A percentile compares a stretch with the other conserved stretches of the same genome.
These are phyloP conservation scores for Ustilago loliicola DNA, from an alignment of 1,284 basidiomycete species.

Conservation along the genomic window DNA sequence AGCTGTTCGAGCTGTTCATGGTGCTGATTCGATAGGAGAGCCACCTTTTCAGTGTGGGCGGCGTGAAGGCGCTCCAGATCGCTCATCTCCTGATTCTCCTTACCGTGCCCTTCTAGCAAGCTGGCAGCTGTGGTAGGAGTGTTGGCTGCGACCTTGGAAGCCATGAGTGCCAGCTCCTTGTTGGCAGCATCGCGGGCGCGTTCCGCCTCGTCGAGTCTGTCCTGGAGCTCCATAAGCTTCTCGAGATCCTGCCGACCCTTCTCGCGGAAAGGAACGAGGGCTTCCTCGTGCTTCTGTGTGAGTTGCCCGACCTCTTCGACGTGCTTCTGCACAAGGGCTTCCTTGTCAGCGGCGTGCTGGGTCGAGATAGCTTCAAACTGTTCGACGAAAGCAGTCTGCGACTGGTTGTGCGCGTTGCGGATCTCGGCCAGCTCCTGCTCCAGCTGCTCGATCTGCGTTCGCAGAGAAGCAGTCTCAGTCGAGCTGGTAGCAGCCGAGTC, in stretches of 20 bases:
- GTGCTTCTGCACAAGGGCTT: conserved; percentile 45
- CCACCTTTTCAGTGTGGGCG: conserved; percentile 53
- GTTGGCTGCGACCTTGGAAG: conserved; percentile 37
- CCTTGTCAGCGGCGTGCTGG: conserved; percentile 40
- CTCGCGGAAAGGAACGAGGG: conserved; percentile 34
- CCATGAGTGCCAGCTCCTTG: conserved; percentile 29
- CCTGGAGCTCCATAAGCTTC: conserved; percentile 54
- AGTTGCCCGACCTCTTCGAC: conserved; percentile 42
- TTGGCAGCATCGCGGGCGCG: conserved; percentile 47
- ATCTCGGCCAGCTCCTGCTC: conserved; percentile 47
- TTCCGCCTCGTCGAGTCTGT: conserved; percentile 50
- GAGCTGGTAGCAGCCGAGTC: conserved; percentile 30
- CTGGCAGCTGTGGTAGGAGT: conserved; percentile 30
- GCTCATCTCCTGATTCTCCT: conserved; percentile 43
- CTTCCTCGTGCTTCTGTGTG: conserved; percentile 34
- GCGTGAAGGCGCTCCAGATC: conserved; percentile 54
- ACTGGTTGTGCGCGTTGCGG: conserved; percentile 44
- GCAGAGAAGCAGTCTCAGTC: conserved; percentile 35
- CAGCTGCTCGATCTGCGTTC: conserved; percentile 35
- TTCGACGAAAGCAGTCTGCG: conserved; percentile 51
- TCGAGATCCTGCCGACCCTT: conserved; percentile 42
- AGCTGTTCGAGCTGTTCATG: conserved; percentile 42
- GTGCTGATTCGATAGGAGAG: conserved; percentile 39
- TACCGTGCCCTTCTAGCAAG: conserved; percentile 32
- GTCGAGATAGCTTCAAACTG: conserved; percentile 45